Base-by-base conservation (phyloP, 1,139 yeast species). In the Pneumocystis canis region DNA sequence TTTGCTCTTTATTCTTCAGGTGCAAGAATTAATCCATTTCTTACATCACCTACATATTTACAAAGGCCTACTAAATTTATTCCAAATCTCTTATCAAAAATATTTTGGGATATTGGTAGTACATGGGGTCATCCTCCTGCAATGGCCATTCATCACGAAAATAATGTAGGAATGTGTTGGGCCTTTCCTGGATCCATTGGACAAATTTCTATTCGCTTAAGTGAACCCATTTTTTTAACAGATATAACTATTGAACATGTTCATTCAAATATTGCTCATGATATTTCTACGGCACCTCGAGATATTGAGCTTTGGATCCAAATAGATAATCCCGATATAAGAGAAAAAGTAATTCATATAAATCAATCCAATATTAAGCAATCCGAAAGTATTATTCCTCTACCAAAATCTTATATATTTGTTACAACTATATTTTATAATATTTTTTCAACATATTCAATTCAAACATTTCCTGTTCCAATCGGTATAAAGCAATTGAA, bases 141-240 rank as follows among this genome's bases (percentile, higher is more conserved):
- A 39, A 68, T 66, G 39, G 74, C 73, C 2, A 67, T 74, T 16
- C 64, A 65, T 32, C 67, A 70, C 2, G 70, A 68, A 2, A 64
- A 66, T 25, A 66, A 69, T 16, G 67, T 69, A 1, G 76, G 76
- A 5, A 68, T 68, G 60, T 74, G 77, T 65, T 74, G 77, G 77
- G 72, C 76, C 31, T 70, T 74, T 61, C 67, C 70, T 11, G 76
- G 76, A 0, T 61, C 64, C 2, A 54, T 63, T 16, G 77, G 76
- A 11, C 67, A 63, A 7, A 65, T 74, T 41, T 76, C 71, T 0
- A 66, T 74, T 28, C 61, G 65, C 9, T 66, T 74, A 40, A 71
- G 74, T 1, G 65, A 67, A 5, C 66, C 66, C 11, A 69, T 71
- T 28, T 61, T 60, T 33, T 66, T 72, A 6, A 68, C 72, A 4